These are phyloP conservation scores for Aspergillus arachidicola DNA, from an alignment of 2,329 filamentous ascomycete genomes.

Conservation along the genomic window DNA sequence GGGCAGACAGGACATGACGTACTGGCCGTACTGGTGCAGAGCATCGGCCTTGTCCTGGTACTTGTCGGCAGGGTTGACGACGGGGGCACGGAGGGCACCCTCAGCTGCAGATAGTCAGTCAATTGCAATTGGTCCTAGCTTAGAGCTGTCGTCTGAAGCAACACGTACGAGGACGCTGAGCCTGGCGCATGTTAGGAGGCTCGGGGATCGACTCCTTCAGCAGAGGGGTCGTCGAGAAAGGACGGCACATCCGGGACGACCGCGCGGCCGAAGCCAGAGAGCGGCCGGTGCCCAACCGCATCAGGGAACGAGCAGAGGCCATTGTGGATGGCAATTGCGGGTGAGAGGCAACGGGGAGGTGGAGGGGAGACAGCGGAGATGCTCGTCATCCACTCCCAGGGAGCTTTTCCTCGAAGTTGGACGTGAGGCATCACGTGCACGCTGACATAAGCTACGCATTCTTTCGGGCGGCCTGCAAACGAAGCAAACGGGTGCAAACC, in stretches of 20 bases:
- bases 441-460: conserved; percentile 18
- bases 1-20: conserved; percentile 93
- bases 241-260: conserved; percentile 36
- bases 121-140: conserved; percentile 1
- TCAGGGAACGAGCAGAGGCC: conserved; percentile 49
- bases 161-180: conserved; percentile 53
- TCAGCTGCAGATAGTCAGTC: conserved; percentile 37
- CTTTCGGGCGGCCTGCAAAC: conserved; percentile 19
- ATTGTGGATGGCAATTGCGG: conserved; percentile 41
- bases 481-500: conserved; percentile 25
- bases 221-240: conserved; percentile 44
- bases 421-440: conserved; percentile 25
- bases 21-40: conserved; percentile 92
- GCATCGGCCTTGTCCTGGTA: conserved; percentile 83
- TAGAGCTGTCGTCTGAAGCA: conserved; percentile 13
- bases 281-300: conserved; percentile 47
- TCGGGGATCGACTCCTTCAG: conserved; percentile 60
- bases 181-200: conserved; percentile 67
- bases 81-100: conserved; percentile 71
- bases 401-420: conserved; percentile 25
- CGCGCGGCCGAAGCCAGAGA: conserved; percentile 40
- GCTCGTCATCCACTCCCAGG: conserved; percentile 8
- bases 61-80: conserved; percentile 92
- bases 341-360: conserved; percentile 20
- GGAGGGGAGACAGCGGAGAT: conserved; percentile 25